phyloP scores from a whole-genome alignment of 2,329 filamentous ascomycete species.

The Botryotinia convoluta region DNA sequence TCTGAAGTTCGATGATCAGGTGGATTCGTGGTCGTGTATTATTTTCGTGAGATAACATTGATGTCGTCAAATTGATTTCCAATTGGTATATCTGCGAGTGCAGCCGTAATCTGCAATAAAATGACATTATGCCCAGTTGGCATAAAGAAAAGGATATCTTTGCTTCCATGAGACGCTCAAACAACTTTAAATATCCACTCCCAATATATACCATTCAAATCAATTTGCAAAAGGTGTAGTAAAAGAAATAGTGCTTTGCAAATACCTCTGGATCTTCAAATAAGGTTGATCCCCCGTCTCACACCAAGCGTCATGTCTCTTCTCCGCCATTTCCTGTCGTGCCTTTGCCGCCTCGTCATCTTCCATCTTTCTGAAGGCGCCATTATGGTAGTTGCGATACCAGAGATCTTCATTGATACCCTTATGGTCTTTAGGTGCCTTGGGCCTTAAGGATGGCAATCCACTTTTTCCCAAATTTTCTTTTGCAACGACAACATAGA shows the following conservation, averaged over 20 bases:
- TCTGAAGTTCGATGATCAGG: background rate
- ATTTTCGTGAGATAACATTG: background rate
- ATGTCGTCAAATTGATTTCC: background rate
- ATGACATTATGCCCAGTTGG: background rate
- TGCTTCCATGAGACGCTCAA: background rate
- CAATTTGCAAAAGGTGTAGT: background rate
- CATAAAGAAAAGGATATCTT: background rate
- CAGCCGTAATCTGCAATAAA: too few species aligned
- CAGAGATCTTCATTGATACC: conserved; percentile 11
- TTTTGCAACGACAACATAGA: conserved; percentile 7
- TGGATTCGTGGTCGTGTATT: background rate
- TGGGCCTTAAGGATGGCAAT: background rate
- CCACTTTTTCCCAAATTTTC: background rate
- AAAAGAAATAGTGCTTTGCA: background rate
- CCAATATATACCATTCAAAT: background rate
- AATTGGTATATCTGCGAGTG: background rate
- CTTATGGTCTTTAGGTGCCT: background rate
- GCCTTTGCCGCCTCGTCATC: background rate
- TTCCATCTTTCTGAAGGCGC: background rate
- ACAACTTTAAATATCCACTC: background rate
- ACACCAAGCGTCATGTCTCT: background rate
- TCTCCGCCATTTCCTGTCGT: conserved; percentile 1
- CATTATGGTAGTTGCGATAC: background rate
- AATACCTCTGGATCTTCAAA: background rate
- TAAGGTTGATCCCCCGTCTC: background rate